Base-by-base conservation (phyloP, 2,329 filamentous ascomycete genomes). In the Xylariaceae sp. region DNA sequence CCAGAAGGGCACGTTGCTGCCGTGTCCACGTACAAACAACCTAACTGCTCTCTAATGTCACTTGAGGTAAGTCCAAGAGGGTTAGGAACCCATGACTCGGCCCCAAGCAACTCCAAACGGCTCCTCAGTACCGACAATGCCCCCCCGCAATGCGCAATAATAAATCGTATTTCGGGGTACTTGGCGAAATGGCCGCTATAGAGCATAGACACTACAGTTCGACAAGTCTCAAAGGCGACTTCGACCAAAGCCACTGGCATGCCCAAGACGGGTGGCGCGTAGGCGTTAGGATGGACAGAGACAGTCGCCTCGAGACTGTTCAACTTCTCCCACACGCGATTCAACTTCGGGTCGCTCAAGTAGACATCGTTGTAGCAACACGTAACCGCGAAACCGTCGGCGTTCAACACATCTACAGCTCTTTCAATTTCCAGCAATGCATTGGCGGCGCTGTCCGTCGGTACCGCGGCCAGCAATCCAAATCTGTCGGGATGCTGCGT, bases 301-400 rank as follows among this genome's bases (percentile, higher is more conserved):
- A 44, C 47, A 31, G 28, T 34, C 16, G 17, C 47, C 14, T 31
- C 40, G 22, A 16, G 11, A 9, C n/a, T 10, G 31, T 18, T 31
- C 16, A 44, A 22, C 40, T 44, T 33, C 18, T 18, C 40, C 47
- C 47, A 50, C 22, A 50, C 47, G 14, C 12, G 9, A 6, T 34
- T 5, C 38, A 50, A 41, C 18, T 17, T 22, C 22, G 17, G 13
- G 47, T 34, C 40, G 13, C 40, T 36, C 17, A 50, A 41, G 9
- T 13, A 12, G 22, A 28, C 28, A 16, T 22, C 41, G 16, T 36
- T 45, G n/a, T 34, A 18, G 13, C n/a, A 33, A 5, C n/a, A 38
- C 34, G 36, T 42, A 14, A 49, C 11, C 5, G 38, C 47, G 47
- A 49, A 49, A 10, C 47, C 47, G 19, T 49, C 47, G 18, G 47